These are phyloP conservation scores for Pyrenopolyporus hunteri DNA, from an alignment of 495 filamentous ascomycete species.

Conservation along the genomic window DNA sequence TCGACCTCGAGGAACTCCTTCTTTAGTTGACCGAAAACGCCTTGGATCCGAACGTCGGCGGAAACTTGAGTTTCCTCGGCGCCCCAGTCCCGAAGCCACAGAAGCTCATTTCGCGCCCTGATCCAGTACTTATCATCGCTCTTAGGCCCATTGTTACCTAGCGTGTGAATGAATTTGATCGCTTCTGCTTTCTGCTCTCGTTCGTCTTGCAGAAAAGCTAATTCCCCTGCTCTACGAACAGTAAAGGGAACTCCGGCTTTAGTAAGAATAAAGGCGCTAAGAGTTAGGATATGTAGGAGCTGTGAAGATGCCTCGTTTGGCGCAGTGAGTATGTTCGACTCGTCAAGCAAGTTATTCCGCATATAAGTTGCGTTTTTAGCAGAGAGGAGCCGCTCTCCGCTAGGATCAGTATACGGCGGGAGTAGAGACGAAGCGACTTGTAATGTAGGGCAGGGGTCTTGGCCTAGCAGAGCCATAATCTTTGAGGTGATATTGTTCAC, in stretches of 20 bases:
- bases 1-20: slow-evolving; percentile 71
- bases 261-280: slow-evolving; percentile 70
- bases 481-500: slow-evolving; percentile 67
- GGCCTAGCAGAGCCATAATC: slow-evolving; percentile 63
- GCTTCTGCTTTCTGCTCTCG: slow-evolving; percentile 71
- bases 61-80: slow-evolving; percentile 47
- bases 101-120: slow-evolving; percentile 65
- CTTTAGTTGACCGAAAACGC: slow-evolving; percentile 74
- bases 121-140: slow-evolving; percentile 74
- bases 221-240: slow-evolving; percentile 63
- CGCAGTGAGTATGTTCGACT: slow-evolving; percentile 69
- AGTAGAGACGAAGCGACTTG: slow-evolving; percentile 51
- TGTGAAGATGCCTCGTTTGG: slow-evolving; percentile 64
- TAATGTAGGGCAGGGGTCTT: slow-evolving; percentile 58
- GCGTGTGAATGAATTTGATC: slow-evolving; percentile 63
- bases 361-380: slow-evolving; percentile 52
- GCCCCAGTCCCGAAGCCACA: slow-evolving; percentile 87
- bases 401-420: slow-evolving; percentile 46
- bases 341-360: slow-evolving; percentile 62
- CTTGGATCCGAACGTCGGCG: slow-evolving; percentile 49
- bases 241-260: slow-evolving; percentile 64
- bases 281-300: slow-evolving; percentile 70
- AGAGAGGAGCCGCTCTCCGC: slow-evolving; percentile 40
- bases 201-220: slow-evolving; percentile 62
- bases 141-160: slow-evolving; percentile 56